These are phyloP conservation scores for Asparagopsis taxiformis DNA, from an alignment of 31 red algal species.

Conservation along the genomic window DNA sequence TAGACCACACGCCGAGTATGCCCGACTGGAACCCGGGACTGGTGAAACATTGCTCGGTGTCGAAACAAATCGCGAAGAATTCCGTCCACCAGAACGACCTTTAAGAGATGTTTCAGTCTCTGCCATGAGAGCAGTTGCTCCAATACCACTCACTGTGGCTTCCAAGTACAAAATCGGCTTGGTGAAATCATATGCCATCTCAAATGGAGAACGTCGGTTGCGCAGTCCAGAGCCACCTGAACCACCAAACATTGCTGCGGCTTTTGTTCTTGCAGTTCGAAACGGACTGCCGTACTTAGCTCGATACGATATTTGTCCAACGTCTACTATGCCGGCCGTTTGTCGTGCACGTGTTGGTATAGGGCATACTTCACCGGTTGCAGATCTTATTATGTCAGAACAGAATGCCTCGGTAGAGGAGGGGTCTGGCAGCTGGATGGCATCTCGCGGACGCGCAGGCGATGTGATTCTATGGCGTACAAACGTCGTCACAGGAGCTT, in stretches of 20 bases:
- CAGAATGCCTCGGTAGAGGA: slow-evolving; percentile 12
- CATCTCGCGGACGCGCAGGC: slow-evolving; percentile 49
- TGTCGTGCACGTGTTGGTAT: slow-evolving; percentile 62
- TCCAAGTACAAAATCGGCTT: slow-evolving; percentile 63
- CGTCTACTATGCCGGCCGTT: slow-evolving; percentile 43
- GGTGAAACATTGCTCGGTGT: slow-evolving; percentile 44
- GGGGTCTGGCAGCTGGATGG: slow-evolving; percentile 49
- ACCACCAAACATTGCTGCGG: slow-evolving; percentile 61
- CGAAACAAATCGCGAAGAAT: slow-evolving; percentile 18
- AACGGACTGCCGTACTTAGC: slow-evolving; percentile 55
- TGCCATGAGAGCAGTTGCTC: slow-evolving; percentile 60
- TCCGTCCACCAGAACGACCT: slow-evolving; percentile 32
- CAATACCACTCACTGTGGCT: slow-evolving; percentile 63
- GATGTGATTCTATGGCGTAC: slow-evolving; percentile 72
- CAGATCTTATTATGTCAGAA: slow-evolving; percentile 32
- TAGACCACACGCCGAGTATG: slow-evolving; percentile 76
- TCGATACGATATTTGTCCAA: slow-evolving; percentile 76
- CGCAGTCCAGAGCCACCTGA: slow-evolving; percentile 84
- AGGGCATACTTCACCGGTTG: slow-evolving; percentile 51
- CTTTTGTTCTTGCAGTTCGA: slow-evolving; percentile 58
- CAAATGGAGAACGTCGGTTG: slow-evolving; percentile 74
- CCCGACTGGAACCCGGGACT: slow-evolving; percentile 66
- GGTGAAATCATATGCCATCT: slow-evolving; percentile 85
- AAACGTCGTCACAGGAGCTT: slow-evolving; percentile 52
- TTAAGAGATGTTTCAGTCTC: slow-evolving; percentile 45